phyloP scores from a whole-genome alignment of 2,329 filamentous ascomycete genomes.

The Stagonosporopsis cucurbitacearum region DNA sequence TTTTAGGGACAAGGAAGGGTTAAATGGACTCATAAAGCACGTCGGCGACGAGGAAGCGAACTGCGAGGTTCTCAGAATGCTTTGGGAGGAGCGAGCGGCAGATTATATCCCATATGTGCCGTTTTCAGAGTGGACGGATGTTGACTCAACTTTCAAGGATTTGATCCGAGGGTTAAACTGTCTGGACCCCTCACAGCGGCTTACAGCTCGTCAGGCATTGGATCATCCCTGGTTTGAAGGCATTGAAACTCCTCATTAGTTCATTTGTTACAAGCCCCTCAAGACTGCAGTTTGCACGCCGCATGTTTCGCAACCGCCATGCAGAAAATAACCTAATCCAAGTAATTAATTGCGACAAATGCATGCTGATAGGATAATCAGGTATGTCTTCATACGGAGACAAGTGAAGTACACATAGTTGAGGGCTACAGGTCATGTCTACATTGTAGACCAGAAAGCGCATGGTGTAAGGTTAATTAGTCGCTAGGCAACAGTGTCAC shows the following conservation, averaged over 20 bases:
- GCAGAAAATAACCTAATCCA: too few species aligned
- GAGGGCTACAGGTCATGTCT: too few species aligned
- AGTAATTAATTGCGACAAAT: too few species aligned
- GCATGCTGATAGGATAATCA: too few species aligned
- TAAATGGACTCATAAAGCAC: slow-evolving; percentile 43
- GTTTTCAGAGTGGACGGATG: slow-evolving; percentile 41
- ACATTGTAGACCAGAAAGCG: too few species aligned
- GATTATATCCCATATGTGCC: slow-evolving; percentile 43
- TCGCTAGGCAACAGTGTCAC: too few species aligned
- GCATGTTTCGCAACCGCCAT: too few species aligned
- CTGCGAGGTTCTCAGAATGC: slow-evolving; percentile 39
- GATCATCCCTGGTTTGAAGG: slow-evolving; percentile 39
- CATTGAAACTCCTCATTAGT: neutral
- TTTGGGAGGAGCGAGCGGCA: slow-evolving; percentile 43
- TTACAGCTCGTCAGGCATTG: slow-evolving; percentile 51
- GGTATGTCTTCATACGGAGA: too few species aligned
- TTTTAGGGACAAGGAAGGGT: slow-evolving; percentile 33
- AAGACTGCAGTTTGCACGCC: too few species aligned
- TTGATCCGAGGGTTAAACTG: slow-evolving; percentile 50
- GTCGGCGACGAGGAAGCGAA: slow-evolving; percentile 43
- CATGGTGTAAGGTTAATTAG: too few species aligned
- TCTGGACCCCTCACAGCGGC: slow-evolving; percentile 51
- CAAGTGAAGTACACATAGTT: too few species aligned
- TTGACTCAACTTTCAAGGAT: slow-evolving; percentile 51
- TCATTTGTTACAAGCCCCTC: too few species aligned